Base-by-base conservation (phyloP, 2,329 filamentous ascomycete genomes). In the Ceratocystis harringtonii region DNA sequence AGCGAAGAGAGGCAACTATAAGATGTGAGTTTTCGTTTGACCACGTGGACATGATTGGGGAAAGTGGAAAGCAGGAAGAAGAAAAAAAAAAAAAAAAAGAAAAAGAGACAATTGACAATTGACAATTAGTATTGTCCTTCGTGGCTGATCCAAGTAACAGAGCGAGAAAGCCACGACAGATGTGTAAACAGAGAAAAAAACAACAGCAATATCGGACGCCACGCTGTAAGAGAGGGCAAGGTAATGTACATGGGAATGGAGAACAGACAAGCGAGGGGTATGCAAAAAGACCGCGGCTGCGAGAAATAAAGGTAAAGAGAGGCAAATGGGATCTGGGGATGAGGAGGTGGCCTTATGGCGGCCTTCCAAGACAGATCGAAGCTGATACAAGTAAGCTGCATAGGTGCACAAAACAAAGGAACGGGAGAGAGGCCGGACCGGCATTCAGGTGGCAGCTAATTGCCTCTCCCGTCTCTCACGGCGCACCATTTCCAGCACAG, bases 401-500 rank as follows among this genome's bases (percentile, higher is more conserved):
- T n/a, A 19, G 45, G 45, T 12, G 61, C 19, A 57, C 1, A 28
- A 55, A 50, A 30, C 4, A 43, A 19, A 58, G 5, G 60, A n/a
- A 62, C 36, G 48, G 28, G 12, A 66, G 28, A 57, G 62, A 17
- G 44, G 32, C 32, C 45, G 28, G 28, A 12, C 17, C 17, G 4
- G 22, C 25, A 64, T 15, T 61, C 36, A 43, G 32, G 41, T 4
- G 8, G 58, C 19, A 61, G 58, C 63, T 28, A 55, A 5, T 55
- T 30, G 55, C n/a, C 52, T 50, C 45, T 64, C 65, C 7, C 64
- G 61, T 64, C 76, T 76, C 68, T 78, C 77, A 55, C 75, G 72
- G 52, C 81, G 78, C 69, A 81, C 75, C 62, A 81, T 77, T 72
- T 85, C 82, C 43, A 85, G 73, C 36, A 84, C 81, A 48, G 80